Base-by-base conservation (phyloP, 352 stramenopile genomes). In the Halophytophthora batemanensis region DNA sequence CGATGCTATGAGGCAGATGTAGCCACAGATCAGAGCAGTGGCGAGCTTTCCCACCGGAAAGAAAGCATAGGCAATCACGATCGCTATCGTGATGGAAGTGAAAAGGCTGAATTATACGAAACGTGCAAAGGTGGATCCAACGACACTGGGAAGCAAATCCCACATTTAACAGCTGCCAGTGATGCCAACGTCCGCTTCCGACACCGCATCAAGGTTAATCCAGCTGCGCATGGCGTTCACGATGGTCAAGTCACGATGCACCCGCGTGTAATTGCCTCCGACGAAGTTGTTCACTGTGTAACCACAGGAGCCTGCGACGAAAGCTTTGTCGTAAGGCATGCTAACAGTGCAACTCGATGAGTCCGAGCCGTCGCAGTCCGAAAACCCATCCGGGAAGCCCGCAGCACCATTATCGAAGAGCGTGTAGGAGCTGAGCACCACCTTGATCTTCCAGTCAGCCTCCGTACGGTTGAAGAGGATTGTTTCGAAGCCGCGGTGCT, bases 371-470 rank as follows among this genome's bases (percentile, higher is more conserved):
- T 38, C 64, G n/a, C 71, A 81, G 40, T 76, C 71, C 23, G 68
- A 81, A 22, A 65, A 47, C 2, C 68, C 69, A 51, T 87, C 78
- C 0, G 80, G 80, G 41, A 90, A 85, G 0, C 77, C 78, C 14
- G 54, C 56, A 1, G 69, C 64, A n/a, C 74, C 69, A 35, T 86
- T 77, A 1, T 56, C 22, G 31, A 64, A 77, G 19, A 64, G 62
- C n/a, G 71, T 87, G 61, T 85, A 90, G 23, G 73, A 86, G 48
- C 74, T 87, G 14, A 90, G 59, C 34, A 87, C 72, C 7, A 90
- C 72, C 36, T 78, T 77, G 50, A 90, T 78, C 36, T 57, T 44
- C 71, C 72, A 90, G 53, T 90, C 76, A 2, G 55, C 76, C 29
- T 86, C 71, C 0, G 50, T 68, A 28, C 77, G 71, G 2, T 34